Percentiles rank a stretch among this genome's conserved stretches.
Conservation (phyloP, 177 flowering plant species). For the Telopea speciosissima region DNA sequence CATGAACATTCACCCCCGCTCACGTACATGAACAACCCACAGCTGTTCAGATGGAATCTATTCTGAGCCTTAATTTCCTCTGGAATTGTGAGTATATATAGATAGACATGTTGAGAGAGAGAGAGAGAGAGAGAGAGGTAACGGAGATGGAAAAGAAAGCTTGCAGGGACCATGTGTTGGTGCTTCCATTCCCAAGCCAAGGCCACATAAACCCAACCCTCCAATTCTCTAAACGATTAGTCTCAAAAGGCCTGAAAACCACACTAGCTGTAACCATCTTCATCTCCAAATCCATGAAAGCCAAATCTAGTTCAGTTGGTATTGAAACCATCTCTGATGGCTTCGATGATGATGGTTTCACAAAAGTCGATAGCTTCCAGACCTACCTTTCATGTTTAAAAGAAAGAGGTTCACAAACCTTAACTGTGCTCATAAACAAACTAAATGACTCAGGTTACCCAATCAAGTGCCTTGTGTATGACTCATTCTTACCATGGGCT, state of each 20-base stretch:
- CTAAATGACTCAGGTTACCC: slow-evolving; percentile 14
- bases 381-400: not conserved
- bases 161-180: slow-evolving; percentile 4
- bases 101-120: too few species aligned
- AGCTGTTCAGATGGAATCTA: too few species aligned
- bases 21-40: too few species aligned
- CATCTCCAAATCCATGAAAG: slow-evolving; percentile 12
- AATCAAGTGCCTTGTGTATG: slow-evolving; percentile 35
- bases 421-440: slow-evolving; percentile 21
- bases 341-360: slow-evolving; percentile 8
- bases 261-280: slow-evolving; percentile 9
- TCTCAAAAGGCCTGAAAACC: slow-evolving; percentile 16
- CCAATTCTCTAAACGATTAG: slow-evolving; percentile 18
- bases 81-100: too few species aligned
- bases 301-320: not conserved
- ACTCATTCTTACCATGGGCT: slow-evolving; percentile 46
- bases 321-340: slow-evolving; percentile 15
- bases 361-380: not conserved
- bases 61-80: too few species aligned
- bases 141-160: not conserved
- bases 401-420: not conserved
- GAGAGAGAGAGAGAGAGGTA: not conserved
- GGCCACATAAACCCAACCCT: slow-evolving; percentile 25
- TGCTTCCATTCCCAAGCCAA: slow-evolving; percentile 14
- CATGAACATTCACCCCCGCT: too few species aligned